Percentiles rank a stretch among this genome's conserved stretches.
These are phyloP conservation scores for Apophysomyces trapeziformis DNA, from an alignment of 371 early-diverging fungal species.

Conservation along the genomic window DNA sequence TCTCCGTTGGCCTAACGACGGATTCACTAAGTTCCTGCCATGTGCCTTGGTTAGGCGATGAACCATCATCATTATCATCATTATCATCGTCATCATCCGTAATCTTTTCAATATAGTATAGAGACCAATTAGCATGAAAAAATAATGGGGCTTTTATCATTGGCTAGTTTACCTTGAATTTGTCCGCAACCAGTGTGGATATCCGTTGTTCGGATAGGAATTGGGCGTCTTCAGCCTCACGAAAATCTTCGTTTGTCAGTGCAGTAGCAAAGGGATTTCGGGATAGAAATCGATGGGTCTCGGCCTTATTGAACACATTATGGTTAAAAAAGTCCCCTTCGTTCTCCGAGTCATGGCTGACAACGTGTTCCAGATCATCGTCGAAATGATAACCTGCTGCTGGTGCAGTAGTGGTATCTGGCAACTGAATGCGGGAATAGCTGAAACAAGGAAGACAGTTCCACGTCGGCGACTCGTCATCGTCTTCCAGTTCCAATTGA, in stretches of 20 bases:
- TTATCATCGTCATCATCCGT: not conserved
- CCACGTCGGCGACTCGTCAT: not conserved
- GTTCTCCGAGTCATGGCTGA: slow-evolving; percentile 7
- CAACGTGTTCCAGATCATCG: not conserved
- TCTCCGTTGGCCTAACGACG: not conserved
- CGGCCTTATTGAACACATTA: slow-evolving; percentile 5
- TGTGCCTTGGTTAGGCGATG: not conserved
- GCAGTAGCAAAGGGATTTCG: slow-evolving; percentile 22
- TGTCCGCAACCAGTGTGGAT: slow-evolving; percentile 20
- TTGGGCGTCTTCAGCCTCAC: slow-evolving; percentile 26
- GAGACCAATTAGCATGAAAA: too few species aligned
- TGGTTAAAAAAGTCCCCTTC: slow-evolving; percentile 5
- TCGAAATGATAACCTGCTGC: not conserved
- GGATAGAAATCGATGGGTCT: slow-evolving; percentile 22
- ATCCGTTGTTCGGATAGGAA: slow-evolving; percentile 31
- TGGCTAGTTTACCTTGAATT: not conserved
- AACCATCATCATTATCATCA: too few species aligned
- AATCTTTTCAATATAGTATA: not conserved
- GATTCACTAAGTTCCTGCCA: slow-evolving; percentile 6
- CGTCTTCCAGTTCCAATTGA: not conserved
- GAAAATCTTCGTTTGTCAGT: slow-evolving; percentile 14
- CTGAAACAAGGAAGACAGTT: not conserved
- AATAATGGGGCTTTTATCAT: not conserved
- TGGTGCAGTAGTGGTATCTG: not conserved
- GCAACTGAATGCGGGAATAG: not conserved